Conservation (phyloP, 176 grass and related monocot species). For the Oryza officinalis region DNA sequence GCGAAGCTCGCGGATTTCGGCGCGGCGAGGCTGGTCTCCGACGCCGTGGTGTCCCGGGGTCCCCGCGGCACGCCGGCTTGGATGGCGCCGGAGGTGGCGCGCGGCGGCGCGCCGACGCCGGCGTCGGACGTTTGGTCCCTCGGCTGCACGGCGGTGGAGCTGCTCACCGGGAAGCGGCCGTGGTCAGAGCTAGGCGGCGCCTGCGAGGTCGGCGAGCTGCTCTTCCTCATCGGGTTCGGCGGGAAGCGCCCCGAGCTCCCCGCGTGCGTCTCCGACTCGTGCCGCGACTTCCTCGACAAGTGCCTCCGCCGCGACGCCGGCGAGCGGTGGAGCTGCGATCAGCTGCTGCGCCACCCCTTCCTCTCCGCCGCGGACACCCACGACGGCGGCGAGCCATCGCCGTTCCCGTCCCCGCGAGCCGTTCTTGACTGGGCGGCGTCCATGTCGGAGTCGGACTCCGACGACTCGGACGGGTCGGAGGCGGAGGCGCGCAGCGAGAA, state of each 20-base stretch:
- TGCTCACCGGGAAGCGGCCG: slow-evolving; percentile 60
- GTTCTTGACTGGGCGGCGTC: slow-evolving; percentile 64
- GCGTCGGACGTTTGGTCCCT: slow-evolving; percentile 90
- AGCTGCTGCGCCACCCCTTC: slow-evolving; percentile 76
- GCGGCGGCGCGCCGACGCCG: slow-evolving; percentile 55
- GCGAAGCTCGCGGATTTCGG: slow-evolving; percentile 85
- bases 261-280: slow-evolving; percentile 46
- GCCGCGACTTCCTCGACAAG: slow-evolving; percentile 71
- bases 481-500: slow-evolving; percentile 28
- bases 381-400: slow-evolving; percentile 9
- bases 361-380: slow-evolving; percentile 33
- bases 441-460: slow-evolving; percentile 41
- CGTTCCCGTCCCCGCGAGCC: slow-evolving; percentile 53
- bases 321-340: slow-evolving; percentile 70
- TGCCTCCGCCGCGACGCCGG: slow-evolving; percentile 64
- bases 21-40: slow-evolving; percentile 49
- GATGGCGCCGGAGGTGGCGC: slow-evolving; percentile 91
- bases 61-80: slow-evolving; percentile 69
- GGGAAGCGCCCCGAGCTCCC: slow-evolving; percentile 59
- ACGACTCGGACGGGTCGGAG: slow-evolving; percentile 1
- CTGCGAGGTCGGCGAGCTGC: slow-evolving; percentile 43
- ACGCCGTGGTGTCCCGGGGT: background rate
- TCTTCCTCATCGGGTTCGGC: slow-evolving; percentile 63
- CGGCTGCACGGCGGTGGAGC: slow-evolving; percentile 90
- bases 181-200: slow-evolving; percentile 61